phyloP scores from a whole-genome alignment of 164 flowering plant genomes.

The Aristolochia fimbriata region DNA sequence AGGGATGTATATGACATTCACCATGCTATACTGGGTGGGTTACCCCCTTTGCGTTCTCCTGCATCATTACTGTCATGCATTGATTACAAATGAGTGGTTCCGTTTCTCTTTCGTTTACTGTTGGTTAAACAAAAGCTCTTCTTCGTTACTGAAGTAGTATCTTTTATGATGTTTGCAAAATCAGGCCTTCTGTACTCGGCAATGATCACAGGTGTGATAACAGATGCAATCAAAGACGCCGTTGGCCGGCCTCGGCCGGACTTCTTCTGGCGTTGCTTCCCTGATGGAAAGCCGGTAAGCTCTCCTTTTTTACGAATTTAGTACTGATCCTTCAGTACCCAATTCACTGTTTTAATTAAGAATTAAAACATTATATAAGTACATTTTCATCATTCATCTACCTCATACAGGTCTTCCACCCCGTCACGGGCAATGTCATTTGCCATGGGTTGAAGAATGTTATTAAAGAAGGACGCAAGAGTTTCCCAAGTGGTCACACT shows the following conservation, averaged over 20 bases:
- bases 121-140: no score
- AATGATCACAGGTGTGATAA: conserved; percentile 45
- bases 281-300: conserved; percentile 66
- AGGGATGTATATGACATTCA: conserved; percentile 80
- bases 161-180: conserved; percentile 6
- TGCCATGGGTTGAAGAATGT: conserved; percentile 55
- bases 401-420: not conserved
- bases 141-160: no score
- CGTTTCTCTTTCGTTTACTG: no score
- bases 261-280: conserved; percentile 86
- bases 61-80: no score
- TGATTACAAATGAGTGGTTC: no score
- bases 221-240: conserved; percentile 58
- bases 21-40: conserved; percentile 50
- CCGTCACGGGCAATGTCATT: conserved; percentile 34
- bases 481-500: conserved; percentile 93
- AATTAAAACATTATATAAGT: no score
- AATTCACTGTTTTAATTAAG: not conserved
- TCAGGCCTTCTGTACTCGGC: conserved; percentile 43
- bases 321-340: not conserved
- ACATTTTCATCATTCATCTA: not conserved
- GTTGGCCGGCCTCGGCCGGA: conserved; percentile 82
- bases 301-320: not conserved
- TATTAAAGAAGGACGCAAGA: conserved; percentile 85
- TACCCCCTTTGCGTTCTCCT: not conserved